Conservation (phyloP, 2,329 filamentous ascomycete genomes). For the Capronia coronata region DNA sequence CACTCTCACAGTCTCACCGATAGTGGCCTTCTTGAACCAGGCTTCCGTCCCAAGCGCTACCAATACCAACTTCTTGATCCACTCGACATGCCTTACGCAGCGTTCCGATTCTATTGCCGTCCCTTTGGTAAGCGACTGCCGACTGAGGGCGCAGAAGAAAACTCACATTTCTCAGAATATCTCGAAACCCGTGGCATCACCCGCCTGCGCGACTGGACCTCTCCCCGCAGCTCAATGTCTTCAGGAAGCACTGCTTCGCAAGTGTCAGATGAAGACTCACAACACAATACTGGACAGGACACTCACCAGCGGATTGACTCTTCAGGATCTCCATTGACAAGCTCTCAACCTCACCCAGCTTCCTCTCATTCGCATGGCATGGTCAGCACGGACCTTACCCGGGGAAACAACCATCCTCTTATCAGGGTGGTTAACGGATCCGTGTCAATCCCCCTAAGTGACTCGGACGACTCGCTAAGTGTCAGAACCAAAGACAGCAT, state of each 20-base stretch:
- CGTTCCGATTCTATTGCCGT: slow-evolving; percentile 34
- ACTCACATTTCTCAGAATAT: slow-evolving; percentile 3
- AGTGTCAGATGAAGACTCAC: slow-evolving; percentile 3
- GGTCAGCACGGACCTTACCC: background rate
- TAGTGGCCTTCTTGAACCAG: slow-evolving; percentile 24
- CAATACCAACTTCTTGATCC: slow-evolving; percentile 46
- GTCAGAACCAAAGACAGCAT: slow-evolving; percentile 24
- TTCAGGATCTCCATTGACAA: background rate
- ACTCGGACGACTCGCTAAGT: slow-evolving; percentile 19
- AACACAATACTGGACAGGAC: background rate
- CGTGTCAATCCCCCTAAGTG: slow-evolving; percentile 1
- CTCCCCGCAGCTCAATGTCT: slow-evolving; percentile 5
- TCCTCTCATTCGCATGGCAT: background rate
- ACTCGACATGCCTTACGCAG: slow-evolving; percentile 43
- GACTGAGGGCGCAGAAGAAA: background rate
- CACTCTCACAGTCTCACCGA: slow-evolving; percentile 16
- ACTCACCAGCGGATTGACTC: background rate
- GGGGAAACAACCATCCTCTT: background rate
- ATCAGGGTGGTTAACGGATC: background rate
- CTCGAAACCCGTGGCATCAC: slow-evolving; percentile 7
- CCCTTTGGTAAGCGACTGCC: slow-evolving; percentile 10
- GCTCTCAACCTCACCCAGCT: background rate
- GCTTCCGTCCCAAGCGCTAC: slow-evolving; percentile 32
- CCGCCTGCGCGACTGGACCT: background rate
- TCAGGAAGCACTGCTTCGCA: slow-evolving; percentile 7